Evolutionary conservation across 2,329 filamentous ascomycete genomes (phyloP).

Genomic region (Cladobotryum protrusum): DNA sequence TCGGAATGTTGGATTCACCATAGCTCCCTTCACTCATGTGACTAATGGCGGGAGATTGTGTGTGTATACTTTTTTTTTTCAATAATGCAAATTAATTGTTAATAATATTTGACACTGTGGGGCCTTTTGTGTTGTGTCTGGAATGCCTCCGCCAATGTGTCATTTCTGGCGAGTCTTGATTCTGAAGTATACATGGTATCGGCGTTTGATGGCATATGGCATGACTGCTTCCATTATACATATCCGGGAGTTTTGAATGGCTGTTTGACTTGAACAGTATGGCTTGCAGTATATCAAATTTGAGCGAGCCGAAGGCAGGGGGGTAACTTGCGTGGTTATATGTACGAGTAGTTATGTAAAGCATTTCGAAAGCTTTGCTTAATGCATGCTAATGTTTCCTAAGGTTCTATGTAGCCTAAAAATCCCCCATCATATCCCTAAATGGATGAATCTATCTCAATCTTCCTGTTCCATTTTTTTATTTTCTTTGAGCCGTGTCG

Average conservation of each 20-base stretch:
- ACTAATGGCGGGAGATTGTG: background rate
- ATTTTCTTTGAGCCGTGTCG: constrained; percentile 29
- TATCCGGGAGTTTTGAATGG: background rate
- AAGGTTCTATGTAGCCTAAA: too few relatives aligned
- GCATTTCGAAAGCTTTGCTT: too few relatives aligned
- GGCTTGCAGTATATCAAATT: background rate
- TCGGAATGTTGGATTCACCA: background rate
- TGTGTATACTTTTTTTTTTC: background rate
- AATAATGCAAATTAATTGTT: background rate
- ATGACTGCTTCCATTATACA: background rate
- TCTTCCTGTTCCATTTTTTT: constrained; percentile 10
- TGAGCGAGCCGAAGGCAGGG: background rate
- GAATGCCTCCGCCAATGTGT: background rate
- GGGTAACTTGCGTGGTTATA: background rate
- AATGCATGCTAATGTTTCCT: too few relatives aligned
- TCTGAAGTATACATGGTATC: background rate
- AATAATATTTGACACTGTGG: background rate
- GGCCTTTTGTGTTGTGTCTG: background rate
- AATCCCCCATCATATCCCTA: too few relatives aligned
- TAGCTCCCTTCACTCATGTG: background rate
- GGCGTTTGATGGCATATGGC: background rate
- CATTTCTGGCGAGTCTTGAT: background rate
- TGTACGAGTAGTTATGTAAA: too few relatives aligned
- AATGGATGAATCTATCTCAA: background rate
- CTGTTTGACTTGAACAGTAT: background rate